Conservation (phyloP, 2,329 filamentous ascomycete genomes). For the Scortechinia acanthostroma region DNA sequence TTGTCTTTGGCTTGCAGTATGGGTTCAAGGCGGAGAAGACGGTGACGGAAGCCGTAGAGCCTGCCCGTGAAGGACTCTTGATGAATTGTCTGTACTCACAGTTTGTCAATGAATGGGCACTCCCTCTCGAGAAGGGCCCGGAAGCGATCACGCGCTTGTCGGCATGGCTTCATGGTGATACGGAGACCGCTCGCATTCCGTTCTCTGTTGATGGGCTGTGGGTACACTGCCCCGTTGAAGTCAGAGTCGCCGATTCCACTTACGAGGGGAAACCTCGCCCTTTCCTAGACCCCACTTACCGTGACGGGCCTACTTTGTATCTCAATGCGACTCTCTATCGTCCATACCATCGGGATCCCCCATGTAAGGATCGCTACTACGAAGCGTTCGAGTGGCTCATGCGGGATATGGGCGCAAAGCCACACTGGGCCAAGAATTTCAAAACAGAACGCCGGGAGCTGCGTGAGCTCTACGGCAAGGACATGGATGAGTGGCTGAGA, state of each 20-base stretch:
- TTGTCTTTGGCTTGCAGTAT: conserved; percentile 96
- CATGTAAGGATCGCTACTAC: conserved; percentile 73
- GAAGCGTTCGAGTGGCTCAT: conserved; percentile 86
- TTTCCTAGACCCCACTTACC: conserved; percentile 63
- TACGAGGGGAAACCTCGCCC: conserved; percentile 28
- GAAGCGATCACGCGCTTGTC: conserved; percentile 78
- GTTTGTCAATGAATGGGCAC: conserved; percentile 95
- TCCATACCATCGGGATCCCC: conserved; percentile 72
- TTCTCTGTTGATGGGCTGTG: conserved; percentile 74
- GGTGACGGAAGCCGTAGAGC: conserved; percentile 69
- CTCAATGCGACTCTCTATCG: conserved; percentile 86
- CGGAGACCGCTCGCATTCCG: conserved; percentile 65
- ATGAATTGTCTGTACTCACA: conserved; percentile 99
- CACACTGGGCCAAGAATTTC: conserved; percentile 95
- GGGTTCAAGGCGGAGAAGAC: conserved; percentile 67
- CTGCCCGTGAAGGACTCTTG: conserved; percentile 71
- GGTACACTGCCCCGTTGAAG: conserved; percentile 85
- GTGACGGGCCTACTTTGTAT: conserved; percentile 70
- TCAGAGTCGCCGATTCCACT: conserved; percentile 72
- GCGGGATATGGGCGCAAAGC: conserved; percentile 73
- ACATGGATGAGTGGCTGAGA: conserved; percentile 58
- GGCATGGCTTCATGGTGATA: conserved; percentile 65
- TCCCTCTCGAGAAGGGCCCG: conserved; percentile 78
- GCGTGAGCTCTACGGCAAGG: conserved; percentile 59
- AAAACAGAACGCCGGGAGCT: conserved; percentile 48